Conservation (phyloP, 1,284 basidiomycete genomes). For the Ceratobasidium sp. region DNA sequence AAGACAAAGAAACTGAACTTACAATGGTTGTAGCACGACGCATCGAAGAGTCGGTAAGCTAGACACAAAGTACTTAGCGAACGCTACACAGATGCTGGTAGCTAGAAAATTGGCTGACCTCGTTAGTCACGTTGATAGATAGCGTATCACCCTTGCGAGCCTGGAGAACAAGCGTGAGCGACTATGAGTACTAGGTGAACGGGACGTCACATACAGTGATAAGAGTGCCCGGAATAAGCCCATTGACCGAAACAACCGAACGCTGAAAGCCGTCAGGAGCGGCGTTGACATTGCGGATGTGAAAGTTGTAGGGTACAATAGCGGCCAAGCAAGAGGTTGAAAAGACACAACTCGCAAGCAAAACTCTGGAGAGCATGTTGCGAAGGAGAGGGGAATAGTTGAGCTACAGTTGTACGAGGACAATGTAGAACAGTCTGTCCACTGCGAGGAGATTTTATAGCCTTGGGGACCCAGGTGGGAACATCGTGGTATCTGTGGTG, state of each 20-base stretch:
- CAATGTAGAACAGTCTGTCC: constrained; percentile 21
- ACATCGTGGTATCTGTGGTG: neutral
- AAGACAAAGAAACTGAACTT: constrained; percentile 5
- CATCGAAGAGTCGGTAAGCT: constrained; percentile 42
- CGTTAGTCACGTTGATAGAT: constrained; percentile 33
- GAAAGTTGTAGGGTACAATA: constrained; percentile 32
- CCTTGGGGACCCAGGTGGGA: neutral
- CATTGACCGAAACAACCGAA: constrained; percentile 44
- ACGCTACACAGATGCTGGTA: neutral
- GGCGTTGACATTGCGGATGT: constrained; percentile 33
- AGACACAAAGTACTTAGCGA: neutral
- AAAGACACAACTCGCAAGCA: constrained; percentile 9
- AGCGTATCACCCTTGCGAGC: constrained; percentile 38
- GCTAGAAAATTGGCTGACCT: constrained; percentile 8
- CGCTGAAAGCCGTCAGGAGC: constrained; percentile 39
- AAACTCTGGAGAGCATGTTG: constrained; percentile 14
- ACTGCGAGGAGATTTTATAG: constrained; percentile 1
- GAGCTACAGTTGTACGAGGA: constrained; percentile 14
- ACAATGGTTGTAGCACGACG: constrained; percentile 42
- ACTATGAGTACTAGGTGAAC: neutral
- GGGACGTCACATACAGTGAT: constrained; percentile 10
- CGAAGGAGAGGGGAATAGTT: neutral
- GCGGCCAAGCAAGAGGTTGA: constrained; percentile 17
- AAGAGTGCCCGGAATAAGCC: constrained; percentile 29
- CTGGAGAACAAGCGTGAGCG: neutral